Evolutionary conservation across 768 basidiomycete genomes (phyloP).

Genomic region (Lyophyllum decastes): DNA sequence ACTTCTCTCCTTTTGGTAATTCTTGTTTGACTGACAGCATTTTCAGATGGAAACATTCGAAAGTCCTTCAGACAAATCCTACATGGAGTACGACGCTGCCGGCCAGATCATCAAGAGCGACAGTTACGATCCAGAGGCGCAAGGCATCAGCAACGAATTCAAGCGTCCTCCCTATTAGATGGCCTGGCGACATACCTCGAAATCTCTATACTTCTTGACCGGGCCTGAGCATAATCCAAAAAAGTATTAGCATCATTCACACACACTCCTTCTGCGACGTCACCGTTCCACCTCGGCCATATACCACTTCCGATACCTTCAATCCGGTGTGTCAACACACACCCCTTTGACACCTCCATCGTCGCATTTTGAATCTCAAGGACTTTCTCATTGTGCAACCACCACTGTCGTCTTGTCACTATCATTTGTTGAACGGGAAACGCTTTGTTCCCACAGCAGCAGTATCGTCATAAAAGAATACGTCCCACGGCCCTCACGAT

Average conservation of each 20-base stretch:
- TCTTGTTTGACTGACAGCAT: constrained; percentile 3
- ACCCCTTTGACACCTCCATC: neutral
- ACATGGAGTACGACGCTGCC: constrained; percentile 55
- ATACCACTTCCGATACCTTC: constrained; percentile 8
- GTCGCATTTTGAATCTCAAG: neutral
- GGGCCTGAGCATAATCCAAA: constrained; percentile 3
- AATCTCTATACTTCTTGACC: neutral
- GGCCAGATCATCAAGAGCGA: constrained; percentile 50
- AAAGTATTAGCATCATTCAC: constrained; percentile 6
- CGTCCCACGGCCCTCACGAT: neutral
- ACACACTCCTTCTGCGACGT: constrained; percentile 1
- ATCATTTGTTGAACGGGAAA: neutral
- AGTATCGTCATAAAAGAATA: neutral
- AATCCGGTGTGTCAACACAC: neutral
- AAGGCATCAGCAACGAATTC: constrained; percentile 60
- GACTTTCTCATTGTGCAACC: neutral
- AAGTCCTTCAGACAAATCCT: constrained; percentile 43
- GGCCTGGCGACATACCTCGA: neutral
- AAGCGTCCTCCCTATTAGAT: constrained; percentile 54
- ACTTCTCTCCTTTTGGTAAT: neutral
- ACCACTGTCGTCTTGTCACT: neutral
- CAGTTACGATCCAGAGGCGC: constrained; percentile 59
- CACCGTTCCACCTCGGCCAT: constrained; percentile 1
- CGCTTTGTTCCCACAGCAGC: neutral
- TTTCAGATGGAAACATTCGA: constrained; percentile 71